phyloP scores from a whole-genome alignment of 805 yeast genomes.

The Saccharomyces eubayanus region DNA sequence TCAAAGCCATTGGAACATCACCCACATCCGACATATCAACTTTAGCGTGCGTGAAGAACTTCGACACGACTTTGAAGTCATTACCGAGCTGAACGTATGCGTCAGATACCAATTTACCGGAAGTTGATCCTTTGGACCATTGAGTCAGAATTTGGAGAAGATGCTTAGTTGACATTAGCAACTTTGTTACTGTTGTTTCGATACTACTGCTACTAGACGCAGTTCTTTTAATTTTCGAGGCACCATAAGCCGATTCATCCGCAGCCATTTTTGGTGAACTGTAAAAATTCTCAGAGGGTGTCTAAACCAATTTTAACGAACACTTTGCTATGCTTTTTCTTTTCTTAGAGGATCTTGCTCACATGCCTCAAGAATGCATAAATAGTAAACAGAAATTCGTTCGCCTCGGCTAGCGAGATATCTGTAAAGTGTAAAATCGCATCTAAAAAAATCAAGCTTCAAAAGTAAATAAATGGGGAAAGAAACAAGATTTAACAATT shows the following conservation, averaged over 20 bases:
- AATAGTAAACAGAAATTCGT: not conserved
- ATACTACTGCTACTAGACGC: slow-evolving; percentile 39
- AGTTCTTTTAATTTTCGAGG: not conserved
- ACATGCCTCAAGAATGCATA: not conserved
- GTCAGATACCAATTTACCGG: slow-evolving; percentile 79
- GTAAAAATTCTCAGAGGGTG: not conserved
- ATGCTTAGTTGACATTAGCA: slow-evolving; percentile 82
- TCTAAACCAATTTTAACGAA: not conserved
- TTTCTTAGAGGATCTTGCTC: not conserved
- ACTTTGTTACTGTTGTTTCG: slow-evolving; percentile 68
- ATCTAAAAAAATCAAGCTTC: not conserved
- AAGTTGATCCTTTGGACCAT: slow-evolving; percentile 80
- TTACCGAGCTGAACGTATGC: slow-evolving; percentile 89
- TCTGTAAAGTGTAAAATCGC: not conserved
- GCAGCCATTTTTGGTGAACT: slow-evolving; percentile 2
- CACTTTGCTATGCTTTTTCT: not conserved
- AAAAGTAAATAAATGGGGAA: not conserved
- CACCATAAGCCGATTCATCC: not conserved
- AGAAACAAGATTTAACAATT: not conserved
- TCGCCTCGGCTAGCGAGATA: not conserved
- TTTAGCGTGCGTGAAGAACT: slow-evolving; percentile 71
- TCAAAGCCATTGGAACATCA: slow-evolving; percentile 77
- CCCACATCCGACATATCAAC: slow-evolving; percentile 77
- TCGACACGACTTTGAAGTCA: slow-evolving; percentile 79
- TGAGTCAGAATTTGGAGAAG: slow-evolving; percentile 76